Percentiles rank a stretch among this genome's conserved stretches.
These are phyloP conservation scores for Oryza coarctata DNA, from an alignment of 176 grass and related monocot species.

Conservation along the genomic window DNA sequence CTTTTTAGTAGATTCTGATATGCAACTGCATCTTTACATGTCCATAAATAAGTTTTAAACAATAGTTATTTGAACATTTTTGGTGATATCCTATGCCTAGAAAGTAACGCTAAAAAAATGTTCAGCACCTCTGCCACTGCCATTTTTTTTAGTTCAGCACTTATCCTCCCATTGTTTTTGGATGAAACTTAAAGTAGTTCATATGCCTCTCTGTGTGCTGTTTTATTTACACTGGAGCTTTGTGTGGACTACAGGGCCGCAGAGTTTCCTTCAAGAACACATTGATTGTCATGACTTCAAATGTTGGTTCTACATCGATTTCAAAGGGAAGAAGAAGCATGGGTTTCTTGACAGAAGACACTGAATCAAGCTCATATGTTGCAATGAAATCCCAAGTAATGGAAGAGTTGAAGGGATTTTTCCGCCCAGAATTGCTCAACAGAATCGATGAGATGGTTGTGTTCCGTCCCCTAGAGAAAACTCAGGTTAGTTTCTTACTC, in stretches of 20 bases:
- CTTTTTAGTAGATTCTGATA: conserved; percentile 3
- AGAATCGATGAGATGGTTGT: conserved; percentile 96
- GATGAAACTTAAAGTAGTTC: not conserved
- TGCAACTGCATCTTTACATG: not conserved
- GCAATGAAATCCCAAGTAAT: conserved; percentile 80
- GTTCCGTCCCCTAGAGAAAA: conserved; percentile 78
- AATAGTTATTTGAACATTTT: not conserved
- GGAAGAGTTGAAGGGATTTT: conserved; percentile 88
- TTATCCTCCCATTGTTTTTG: not conserved
- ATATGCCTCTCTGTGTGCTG: not conserved
- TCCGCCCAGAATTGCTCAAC: conserved; percentile 94
- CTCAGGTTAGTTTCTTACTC: conserved; percentile 59
- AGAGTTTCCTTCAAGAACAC: conserved; percentile 98
- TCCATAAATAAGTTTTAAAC: conserved; percentile 1
- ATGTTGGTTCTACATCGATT: conserved; percentile 88
- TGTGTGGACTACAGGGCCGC: conserved; percentile 66
- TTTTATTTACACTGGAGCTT: conserved; percentile 36
- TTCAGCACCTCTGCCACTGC: not conserved
- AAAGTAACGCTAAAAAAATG: conserved; percentile 13
- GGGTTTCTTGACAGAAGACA: conserved; percentile 70
- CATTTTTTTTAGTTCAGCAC: not conserved
- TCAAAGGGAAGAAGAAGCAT: conserved; percentile 67
- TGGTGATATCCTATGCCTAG: not conserved
- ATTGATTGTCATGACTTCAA: conserved; percentile 98
- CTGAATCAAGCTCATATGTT: conserved; percentile 58